Evolutionary conservation across 257 asterid genomes (phyloP).

Genomic region (Scutellaria baicalensis): DNA sequence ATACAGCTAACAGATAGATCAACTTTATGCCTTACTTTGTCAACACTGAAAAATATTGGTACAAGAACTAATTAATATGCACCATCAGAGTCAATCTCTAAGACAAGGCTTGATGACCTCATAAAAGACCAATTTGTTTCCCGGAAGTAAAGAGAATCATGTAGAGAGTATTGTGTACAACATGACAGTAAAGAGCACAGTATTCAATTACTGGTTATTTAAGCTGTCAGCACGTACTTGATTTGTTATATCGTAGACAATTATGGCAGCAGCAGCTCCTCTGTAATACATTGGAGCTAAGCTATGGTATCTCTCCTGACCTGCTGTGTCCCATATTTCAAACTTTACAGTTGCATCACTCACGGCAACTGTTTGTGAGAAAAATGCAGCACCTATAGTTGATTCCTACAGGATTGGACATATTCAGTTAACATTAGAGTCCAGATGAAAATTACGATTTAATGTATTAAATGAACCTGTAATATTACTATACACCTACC

Average conservation of each 20-base stretch:
- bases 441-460: not conserved
- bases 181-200: not conserved
- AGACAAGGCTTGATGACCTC: not conserved
- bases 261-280: constrained; percentile 87
- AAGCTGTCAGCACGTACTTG: constrained; percentile 32
- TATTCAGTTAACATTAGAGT: not conserved
- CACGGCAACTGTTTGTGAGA: constrained; percentile 78
- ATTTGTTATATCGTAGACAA: constrained; percentile 70
- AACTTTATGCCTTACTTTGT: not conserved
- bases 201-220: not conserved
- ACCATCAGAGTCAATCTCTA: not conserved
- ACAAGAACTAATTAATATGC: not conserved
- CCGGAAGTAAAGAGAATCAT: not conserved
- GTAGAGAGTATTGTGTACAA: not conserved
- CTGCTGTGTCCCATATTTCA: constrained; percentile 94
- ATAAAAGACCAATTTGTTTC: too few species aligned
- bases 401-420: constrained; percentile 49
- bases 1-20: not conserved
- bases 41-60: not conserved
- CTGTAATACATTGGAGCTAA: constrained; percentile 88
- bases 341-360: constrained; percentile 76
- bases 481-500: constrained; percentile 27
- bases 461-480: not conserved
- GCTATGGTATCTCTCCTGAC: constrained; percentile 90
- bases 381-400: constrained; percentile 83